Evolutionary conservation across 1,284 basidiomycete species (phyloP).

Genomic region (Sanghuangporus weigelae): DNA sequence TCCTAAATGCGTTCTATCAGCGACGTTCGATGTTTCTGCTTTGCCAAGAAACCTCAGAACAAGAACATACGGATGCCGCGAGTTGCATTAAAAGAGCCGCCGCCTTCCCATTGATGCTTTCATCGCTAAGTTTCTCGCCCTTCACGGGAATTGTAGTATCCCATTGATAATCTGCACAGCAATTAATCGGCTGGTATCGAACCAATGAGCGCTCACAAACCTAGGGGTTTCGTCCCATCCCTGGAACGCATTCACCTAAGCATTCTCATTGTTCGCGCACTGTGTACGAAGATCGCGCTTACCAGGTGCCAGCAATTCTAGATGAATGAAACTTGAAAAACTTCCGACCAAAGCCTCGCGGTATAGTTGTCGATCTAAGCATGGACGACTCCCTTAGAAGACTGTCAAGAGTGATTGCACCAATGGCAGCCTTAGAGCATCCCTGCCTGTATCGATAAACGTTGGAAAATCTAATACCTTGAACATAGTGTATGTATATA

Average conservation of each 20-base stretch:
- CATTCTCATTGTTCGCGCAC: neutral
- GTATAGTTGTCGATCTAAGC: neutral
- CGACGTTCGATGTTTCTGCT: neutral
- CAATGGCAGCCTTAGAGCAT: slow-evolving; percentile 14
- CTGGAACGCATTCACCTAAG: neutral
- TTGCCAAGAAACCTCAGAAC: neutral
- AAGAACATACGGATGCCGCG: neutral
- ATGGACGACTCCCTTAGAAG: neutral
- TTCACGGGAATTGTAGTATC: slow-evolving; percentile 15
- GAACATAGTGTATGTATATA: neutral
- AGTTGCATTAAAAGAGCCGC: slow-evolving; percentile 5
- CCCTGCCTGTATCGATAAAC: slow-evolving; percentile 13
- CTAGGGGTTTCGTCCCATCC: slow-evolving; percentile 10
- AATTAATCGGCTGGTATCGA: too few relatives aligned
- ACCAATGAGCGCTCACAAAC: neutral
- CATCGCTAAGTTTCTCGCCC: slow-evolving; percentile 15
- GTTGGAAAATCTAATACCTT: neutral
- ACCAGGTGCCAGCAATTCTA: slow-evolving; percentile 9
- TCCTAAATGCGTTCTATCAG: slow-evolving; percentile 1
- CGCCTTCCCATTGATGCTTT: neutral
- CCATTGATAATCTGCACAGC: slow-evolving; percentile 13
- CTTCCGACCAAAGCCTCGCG: slow-evolving; percentile 7
- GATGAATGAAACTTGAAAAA: slow-evolving; percentile 13
- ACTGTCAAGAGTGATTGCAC: slow-evolving; percentile 15
- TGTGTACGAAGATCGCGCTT: neutral